phyloP scores from a whole-genome alignment of 768 basidiomycete genomes.

The Tricholoma saponaceum region DNA sequence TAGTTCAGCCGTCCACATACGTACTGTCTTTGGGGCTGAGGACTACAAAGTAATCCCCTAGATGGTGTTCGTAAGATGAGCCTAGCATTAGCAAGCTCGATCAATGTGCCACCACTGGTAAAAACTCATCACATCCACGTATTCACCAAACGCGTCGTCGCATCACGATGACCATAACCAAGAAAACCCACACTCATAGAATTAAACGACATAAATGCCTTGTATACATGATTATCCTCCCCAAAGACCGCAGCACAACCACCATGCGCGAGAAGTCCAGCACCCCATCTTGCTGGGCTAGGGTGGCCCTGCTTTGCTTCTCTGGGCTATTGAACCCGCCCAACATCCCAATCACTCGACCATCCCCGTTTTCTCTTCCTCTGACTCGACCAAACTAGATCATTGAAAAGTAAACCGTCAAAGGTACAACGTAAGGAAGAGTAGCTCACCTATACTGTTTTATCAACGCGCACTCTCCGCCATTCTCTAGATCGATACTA shows the following conservation, averaged over 20 bases:
- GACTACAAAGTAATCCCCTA: too few species aligned
- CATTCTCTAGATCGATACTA: conserved; percentile 92
- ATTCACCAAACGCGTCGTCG: too few species aligned
- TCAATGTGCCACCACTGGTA: too few species aligned
- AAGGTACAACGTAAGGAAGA: neutral
- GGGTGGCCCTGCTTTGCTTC: neutral
- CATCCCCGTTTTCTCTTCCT: conserved; percentile 20
- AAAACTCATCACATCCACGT: too few species aligned
- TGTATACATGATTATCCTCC: conserved; percentile 1
- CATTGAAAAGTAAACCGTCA: neutral
- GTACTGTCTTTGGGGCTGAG: too few species aligned
- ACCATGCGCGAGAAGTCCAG: neutral
- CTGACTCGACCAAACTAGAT: conserved; percentile 30
- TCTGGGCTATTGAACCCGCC: neutral
- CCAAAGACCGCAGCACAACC: neutral
- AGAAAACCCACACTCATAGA: neutral
- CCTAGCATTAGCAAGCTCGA: too few species aligned
- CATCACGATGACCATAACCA: neutral
- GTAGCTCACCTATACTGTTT: conserved; percentile 77
- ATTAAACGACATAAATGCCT: neutral
- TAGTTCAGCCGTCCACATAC: too few species aligned
- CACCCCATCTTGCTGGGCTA: neutral
- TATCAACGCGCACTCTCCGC: conserved; percentile 92
- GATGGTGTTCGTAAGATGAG: too few species aligned
- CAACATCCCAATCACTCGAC: conserved; percentile 1